Base-by-base conservation (phyloP, 1,284 basidiomycete genomes). In the Naganishia cerealis region DNA sequence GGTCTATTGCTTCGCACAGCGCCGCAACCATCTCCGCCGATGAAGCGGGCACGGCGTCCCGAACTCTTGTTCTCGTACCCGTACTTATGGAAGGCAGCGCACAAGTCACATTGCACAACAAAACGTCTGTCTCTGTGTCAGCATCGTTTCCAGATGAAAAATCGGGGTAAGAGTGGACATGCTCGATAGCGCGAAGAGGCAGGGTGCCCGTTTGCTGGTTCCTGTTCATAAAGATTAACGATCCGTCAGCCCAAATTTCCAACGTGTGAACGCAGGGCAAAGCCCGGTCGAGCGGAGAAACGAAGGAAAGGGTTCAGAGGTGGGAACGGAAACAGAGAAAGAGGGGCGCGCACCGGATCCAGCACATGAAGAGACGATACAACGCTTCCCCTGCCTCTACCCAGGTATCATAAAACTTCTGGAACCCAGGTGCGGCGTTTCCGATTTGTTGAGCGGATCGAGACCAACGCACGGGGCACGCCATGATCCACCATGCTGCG, bases 401-500 rank as follows among this genome's bases (percentile, higher is more conserved):
- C 61, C 61, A 63, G 2, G 50, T n/a, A n/a, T 18, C n/a, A 42
- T 63, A 54, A 24, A 63, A 38, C 38, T 13, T 18, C 16, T 33
- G 9, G 50, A 50, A 63, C 2, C 1, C 2, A 8, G 21, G 2
- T 12, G 9, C 33, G 26, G 16, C 50, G 21, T 16, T n/a, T 21
- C 21, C 33, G 21, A 15, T 29, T 13, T 3, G 4, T 6, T 48
- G 16, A n/a, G 13, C 16, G 21, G 33, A 12, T 12, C 16, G 26
- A 18, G 29, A 40, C 18, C 36, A 8, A 9, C 46, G n/a, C n/a
- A 9, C 0, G 7, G 5, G 21, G 24, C 21, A 50, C n/a, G 46
- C 50, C 61, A 63, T 54, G 13, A 63, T 2, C 61, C 61, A 63
- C 61, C 52, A 63, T 9, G 38, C 61, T 18, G 46, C 24, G 13